Evolutionary conservation across 1,284 basidiomycete species (phyloP).

Genomic region (Mycosarcoma mackinlayi): DNA sequence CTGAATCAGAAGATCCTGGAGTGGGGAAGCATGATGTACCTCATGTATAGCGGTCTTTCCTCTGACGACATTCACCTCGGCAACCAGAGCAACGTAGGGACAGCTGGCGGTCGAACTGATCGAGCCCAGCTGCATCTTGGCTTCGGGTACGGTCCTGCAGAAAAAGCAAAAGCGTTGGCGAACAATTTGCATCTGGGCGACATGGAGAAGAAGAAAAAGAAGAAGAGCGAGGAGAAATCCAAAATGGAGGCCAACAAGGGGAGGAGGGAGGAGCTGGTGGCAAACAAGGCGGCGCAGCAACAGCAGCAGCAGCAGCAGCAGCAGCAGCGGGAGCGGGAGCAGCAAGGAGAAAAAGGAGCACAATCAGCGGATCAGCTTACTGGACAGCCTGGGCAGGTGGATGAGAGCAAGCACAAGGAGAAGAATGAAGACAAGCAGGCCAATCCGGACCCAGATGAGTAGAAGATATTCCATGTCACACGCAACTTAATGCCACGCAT

Average conservation of each 20-base stretch:
- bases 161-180: constrained; percentile 48
- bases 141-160: constrained; percentile 45
- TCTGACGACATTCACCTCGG: constrained; percentile 22
- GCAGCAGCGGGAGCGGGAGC: background rate
- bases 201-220: constrained; percentile 40
- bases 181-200: constrained; percentile 49
- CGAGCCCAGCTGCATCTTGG: constrained; percentile 43
- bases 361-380: too few species aligned
- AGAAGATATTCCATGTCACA: too few species aligned
- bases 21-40: constrained; percentile 77
- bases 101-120: constrained; percentile 1
- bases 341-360: background rate
- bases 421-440: background rate
- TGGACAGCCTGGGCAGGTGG: background rate
- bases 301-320: constrained; percentile 2
- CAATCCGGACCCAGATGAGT: background rate
- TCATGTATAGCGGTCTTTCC: constrained; percentile 57
- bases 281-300: background rate
- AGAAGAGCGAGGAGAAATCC: constrained; percentile 8
- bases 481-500: too few species aligned
- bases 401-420: background rate
- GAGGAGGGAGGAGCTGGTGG: background rate
- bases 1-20: constrained; percentile 98
- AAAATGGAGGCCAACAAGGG: constrained; percentile 5
- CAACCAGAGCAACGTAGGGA: background rate